phyloP scores from a whole-genome alignment of 78 protist species.

The Dictyostelium citrinum region DNA sequence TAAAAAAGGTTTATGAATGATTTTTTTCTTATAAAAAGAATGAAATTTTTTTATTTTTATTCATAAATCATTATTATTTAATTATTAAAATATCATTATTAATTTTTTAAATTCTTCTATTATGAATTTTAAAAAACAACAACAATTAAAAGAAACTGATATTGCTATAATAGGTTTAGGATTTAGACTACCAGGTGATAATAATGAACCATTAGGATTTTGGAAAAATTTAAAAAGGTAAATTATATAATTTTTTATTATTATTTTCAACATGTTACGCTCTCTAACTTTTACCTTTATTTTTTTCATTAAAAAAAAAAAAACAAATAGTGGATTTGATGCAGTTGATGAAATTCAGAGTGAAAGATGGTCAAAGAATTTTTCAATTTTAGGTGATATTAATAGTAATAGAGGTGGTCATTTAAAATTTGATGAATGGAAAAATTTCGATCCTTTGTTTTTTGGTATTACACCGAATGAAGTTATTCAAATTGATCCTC shows the following conservation, averaged over 20 bases:
- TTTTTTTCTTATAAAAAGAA: too few relatives aligned
- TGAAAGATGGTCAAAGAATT: neutral
- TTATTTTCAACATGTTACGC: too few relatives aligned
- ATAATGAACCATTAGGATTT: neutral
- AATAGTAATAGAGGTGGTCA: neutral
- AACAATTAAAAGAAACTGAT: neutral
- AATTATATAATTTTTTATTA: too few relatives aligned
- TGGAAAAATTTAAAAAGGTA: neutral
- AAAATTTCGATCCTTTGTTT: neutral
- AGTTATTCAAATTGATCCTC: constrained; percentile 81
- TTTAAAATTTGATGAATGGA: neutral
- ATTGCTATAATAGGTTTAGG: neutral
- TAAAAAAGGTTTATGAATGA: too few relatives aligned
- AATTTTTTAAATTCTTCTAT: neutral
- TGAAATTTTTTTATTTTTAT: too few relatives aligned
- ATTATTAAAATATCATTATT: neutral
- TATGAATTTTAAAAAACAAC: neutral
- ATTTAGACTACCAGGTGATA: neutral
- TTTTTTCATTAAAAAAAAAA: too few relatives aligned
- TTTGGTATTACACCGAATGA: constrained; percentile 62
- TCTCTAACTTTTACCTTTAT: too few relatives aligned
- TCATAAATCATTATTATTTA: too few relatives aligned
- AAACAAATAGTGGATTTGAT: neutral
- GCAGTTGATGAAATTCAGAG: neutral
- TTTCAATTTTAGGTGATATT: neutral